Evolutionary conservation across 495 filamentous ascomycete species (phyloP).

Genomic region (Podospora bellae-mahoneyi): DNA sequence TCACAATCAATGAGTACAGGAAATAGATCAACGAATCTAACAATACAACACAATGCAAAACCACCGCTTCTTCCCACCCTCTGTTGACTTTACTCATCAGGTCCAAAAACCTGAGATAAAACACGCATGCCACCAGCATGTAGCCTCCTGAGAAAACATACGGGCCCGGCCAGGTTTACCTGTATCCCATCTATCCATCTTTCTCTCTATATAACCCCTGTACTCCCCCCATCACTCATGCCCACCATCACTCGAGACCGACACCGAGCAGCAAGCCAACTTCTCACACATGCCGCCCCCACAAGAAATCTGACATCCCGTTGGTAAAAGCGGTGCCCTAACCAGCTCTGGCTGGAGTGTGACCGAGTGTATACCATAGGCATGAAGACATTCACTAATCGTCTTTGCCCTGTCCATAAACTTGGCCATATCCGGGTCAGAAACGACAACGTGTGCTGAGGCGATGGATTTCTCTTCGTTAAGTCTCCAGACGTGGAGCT

Average conservation of each 20-base stretch:
- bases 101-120: no score
- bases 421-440: conserved; percentile 50
- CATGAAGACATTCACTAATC: conserved; percentile 80
- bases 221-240: not conserved
- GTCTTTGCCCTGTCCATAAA: conserved; percentile 79
- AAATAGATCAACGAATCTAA: no score
- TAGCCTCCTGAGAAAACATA: no score
- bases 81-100: no score
- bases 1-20: no score
- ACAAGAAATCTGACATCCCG: conserved; percentile 28
- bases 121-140: no score
- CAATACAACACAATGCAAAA: no score
- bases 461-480: conserved; percentile 87
- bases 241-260: not conserved
- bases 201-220: not conserved
- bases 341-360: conserved; percentile 82
- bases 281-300: conserved; percentile 27
- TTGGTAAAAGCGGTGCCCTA: not conserved
- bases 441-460: conserved; percentile 79
- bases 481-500: conserved; percentile 92
- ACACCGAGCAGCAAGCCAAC: conserved; percentile 26
- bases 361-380: conserved; percentile 86
- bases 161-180: not conserved
- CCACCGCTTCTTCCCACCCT: no score
- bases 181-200: not conserved